These are phyloP conservation scores for Fusarium torulosum DNA, from an alignment of 2,329 filamentous ascomycete species.

Conservation along the genomic window DNA sequence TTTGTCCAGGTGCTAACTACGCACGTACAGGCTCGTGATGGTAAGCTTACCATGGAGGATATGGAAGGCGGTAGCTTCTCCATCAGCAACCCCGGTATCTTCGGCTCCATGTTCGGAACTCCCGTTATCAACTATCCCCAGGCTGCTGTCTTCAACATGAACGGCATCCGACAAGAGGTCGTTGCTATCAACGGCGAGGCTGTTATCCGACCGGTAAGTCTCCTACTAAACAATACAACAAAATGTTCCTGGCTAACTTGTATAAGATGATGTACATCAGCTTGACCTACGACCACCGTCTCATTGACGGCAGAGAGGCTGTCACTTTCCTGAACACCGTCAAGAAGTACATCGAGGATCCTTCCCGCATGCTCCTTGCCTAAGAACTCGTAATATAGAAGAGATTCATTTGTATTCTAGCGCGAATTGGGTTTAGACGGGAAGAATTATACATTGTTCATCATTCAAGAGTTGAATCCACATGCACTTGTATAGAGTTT, in stretches of 20 bases:
- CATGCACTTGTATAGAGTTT: conserved; percentile 32
- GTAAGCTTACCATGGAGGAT: conserved; percentile 81
- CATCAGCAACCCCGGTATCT: conserved; percentile 85
- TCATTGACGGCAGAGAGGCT: conserved; percentile 70
- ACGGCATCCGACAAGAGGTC: conserved; percentile 67
- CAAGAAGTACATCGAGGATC: conserved; percentile 54
- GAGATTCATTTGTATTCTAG: conserved; percentile 34
- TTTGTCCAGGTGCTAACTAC: background rate
- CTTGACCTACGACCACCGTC: conserved; percentile 65
- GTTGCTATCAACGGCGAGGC: conserved; percentile 68
- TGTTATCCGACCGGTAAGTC: conserved; percentile 53
- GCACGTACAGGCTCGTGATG: conserved; percentile 68
- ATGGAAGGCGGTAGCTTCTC: conserved; percentile 83
- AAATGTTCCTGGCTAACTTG: background rate
- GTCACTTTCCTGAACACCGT: conserved; percentile 65
- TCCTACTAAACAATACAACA: conserved; percentile 15
- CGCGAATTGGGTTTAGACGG: conserved; percentile 17
- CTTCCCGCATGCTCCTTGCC: conserved; percentile 64
- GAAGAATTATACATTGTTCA: conserved; percentile 1
- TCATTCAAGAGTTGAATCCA: conserved; percentile 24
- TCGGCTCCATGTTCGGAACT: conserved; percentile 64
- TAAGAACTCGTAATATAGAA: conserved; percentile 7
- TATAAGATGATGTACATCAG: conserved; percentile 62
- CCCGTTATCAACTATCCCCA: conserved; percentile 83
- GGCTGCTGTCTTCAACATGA: conserved; percentile 71